Conservation (phyloP, 345 rosid genomes). For the Turritis glabra region DNA sequence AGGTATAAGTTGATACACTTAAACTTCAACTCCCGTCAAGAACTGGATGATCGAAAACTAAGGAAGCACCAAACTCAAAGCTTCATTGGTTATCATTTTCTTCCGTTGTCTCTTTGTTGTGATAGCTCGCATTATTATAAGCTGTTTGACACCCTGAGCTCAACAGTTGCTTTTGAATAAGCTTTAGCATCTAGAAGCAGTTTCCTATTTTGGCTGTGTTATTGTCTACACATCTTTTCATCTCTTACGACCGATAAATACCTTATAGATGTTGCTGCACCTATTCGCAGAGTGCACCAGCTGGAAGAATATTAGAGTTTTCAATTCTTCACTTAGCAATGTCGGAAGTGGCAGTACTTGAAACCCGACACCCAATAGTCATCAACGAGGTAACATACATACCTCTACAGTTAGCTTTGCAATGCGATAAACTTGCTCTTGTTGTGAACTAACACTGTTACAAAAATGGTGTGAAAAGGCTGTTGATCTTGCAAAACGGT, state of each 20-base stretch:
- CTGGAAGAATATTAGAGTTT: constrained; percentile 85
- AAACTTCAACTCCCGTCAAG: not conserved
- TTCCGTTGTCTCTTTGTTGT: not conserved
- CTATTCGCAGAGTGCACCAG: constrained; percentile 68
- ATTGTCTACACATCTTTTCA: not conserved
- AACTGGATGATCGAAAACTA: not conserved
- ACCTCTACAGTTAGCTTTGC: not conserved
- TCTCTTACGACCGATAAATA: not conserved
- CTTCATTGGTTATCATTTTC: not conserved
- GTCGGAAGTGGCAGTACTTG: constrained; percentile 87
- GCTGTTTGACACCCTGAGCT: constrained; percentile 1
- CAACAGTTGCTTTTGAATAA: constrained; percentile 11
- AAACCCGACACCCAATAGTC: constrained; percentile 87
- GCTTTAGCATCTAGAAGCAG: constrained; percentile 9
- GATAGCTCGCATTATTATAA: not conserved
- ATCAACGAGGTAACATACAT: constrained; percentile 69
- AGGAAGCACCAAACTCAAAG: not conserved
- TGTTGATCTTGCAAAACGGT: constrained; percentile 94
- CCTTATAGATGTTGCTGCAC: constrained; percentile 13
- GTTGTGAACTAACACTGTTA: constrained; percentile 24
- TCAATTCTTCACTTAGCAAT: constrained; percentile 90
- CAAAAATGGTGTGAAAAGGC: constrained; percentile 51
- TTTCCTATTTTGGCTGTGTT: not conserved
- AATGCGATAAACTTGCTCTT: not conserved
- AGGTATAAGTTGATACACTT: constrained; percentile 48